Base-by-base conservation (phyloP, 2,329 filamentous ascomycete genomes). In the Ilyonectria destructans region DNA sequence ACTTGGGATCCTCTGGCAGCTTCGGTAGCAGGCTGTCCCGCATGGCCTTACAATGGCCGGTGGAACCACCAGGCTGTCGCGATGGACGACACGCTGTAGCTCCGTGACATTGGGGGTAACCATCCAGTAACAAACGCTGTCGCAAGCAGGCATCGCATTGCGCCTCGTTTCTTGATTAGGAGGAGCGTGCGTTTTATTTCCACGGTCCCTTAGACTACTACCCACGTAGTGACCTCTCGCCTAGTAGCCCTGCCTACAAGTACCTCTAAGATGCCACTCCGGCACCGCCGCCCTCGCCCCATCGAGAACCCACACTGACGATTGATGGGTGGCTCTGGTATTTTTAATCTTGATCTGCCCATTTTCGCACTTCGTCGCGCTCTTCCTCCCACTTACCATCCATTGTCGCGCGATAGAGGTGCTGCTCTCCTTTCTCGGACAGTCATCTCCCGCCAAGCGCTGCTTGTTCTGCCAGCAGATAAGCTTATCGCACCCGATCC, bases 271-370 rank as follows among this genome's bases (percentile, higher is more conserved):
- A 21, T 35, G 49, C 51, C 58, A 61, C 51, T 33, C 57, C 58
- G 31, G 43, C 61, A 63, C 61, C 43, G 43, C 61, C 43, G 61
- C 43, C 23, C 31, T 58, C 46, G 65, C 65, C 65, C 65, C 65
- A 56, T 67, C 55, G 45, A 49, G 31, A 67, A 56, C 45, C 60
- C 60, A 67, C 65, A 58, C 54, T 67, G 58, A 52, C 26, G n/a
- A n/a, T 35, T 45, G 33, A 45, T 33, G 54, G 46, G 31, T 37
- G n/a, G 52, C 35, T 62, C 48, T 40, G 45, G 29, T 58, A 58
- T 33, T 62, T 48, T 52, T 52, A 48, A 57, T 33, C 58, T 48
- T 62, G 29, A 29, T 54, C 46, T 60, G 58, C 35, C 37, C 45
- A 58, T 58, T 52, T 17, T 54, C 33, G n/a, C 19, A 17, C 29